Percentiles rank a stretch among this genome's conserved stretches.
These are phyloP conservation scores for Boletus vinaceobasis DNA, from an alignment of 768 basidiomycete species.

Conservation along the genomic window DNA sequence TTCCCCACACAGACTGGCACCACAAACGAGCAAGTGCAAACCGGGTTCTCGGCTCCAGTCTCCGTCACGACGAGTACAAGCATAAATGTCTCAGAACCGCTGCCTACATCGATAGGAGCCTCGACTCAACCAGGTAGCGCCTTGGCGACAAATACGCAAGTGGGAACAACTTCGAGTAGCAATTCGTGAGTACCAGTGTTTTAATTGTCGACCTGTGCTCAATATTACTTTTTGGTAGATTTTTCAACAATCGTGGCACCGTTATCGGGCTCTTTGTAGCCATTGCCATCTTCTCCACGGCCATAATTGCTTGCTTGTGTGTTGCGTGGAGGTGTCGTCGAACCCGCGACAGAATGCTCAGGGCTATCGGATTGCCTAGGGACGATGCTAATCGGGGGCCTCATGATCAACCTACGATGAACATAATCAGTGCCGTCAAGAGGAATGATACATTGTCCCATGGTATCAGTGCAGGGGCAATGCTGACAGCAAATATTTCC, in stretches of 20 bases:
- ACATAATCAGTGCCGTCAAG: constrained; percentile 13
- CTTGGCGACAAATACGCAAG: constrained; percentile 46
- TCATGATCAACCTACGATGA: constrained; percentile 33
- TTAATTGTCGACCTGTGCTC: not conserved
- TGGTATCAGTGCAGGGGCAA: not conserved
- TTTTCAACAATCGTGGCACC: constrained; percentile 64
- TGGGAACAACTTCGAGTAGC: constrained; percentile 17
- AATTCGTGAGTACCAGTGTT: constrained; percentile 25
- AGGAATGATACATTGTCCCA: not conserved
- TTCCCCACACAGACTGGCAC: constrained; percentile 37
- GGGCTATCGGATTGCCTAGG: constrained; percentile 34
- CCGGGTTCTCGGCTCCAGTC: constrained; percentile 38
- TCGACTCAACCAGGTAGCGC: constrained; percentile 45
- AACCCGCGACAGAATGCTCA: constrained; percentile 36
- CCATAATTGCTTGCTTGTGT: constrained; percentile 42
- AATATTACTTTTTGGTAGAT: constrained; percentile 34
- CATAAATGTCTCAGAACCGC: constrained; percentile 38
- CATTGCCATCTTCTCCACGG: constrained; percentile 54
- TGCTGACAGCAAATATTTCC: not conserved
- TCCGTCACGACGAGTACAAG: constrained; percentile 37
- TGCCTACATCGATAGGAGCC: constrained; percentile 46
- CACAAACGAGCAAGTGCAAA: constrained; percentile 34
- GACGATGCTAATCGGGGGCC: constrained; percentile 13
- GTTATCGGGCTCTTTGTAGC: constrained; percentile 74
- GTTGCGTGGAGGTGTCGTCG: constrained; percentile 34